Base-by-base conservation (phyloP, 106 monocot species). In the Platanthera zijinensis region DNA sequence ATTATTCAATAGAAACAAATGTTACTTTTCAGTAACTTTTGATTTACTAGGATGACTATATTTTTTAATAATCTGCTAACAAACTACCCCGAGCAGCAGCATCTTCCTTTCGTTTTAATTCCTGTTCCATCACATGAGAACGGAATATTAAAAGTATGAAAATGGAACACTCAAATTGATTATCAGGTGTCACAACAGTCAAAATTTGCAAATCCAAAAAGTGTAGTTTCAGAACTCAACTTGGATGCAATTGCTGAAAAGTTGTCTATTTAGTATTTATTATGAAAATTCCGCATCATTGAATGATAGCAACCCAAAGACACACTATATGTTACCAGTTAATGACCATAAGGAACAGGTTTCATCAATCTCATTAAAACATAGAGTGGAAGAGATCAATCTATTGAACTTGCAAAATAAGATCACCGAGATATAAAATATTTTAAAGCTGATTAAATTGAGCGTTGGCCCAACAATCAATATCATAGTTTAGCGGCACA, bases 81-180 rank as follows among this genome's bases (percentile, higher is more conserved):
- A 66, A 63, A 18, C 70, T 82, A 92, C 89, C 95, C 30, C 89
- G 73, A 54, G 85, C 82, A 76, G 95, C 92, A 73, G 95, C 95
- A 56, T 92, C 95, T 81, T 95, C 92, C 77, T 78, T 87, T 69
- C 95, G 71, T 83, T 92, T 92, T 62, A 95, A 50, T 57, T 92
- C 95, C 95, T 95, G 51, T 51, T 72, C 2, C 49, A 21, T 72
- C 50, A 67, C 50, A 68, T 49, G 4, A 25, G 57, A n/a, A 14
- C 12, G 15, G 17, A 47, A 18, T 47, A 70, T 70, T 15, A 70
- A 70, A 15, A 70, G n/a, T 48, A 17, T 70, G n/a, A 70, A 14
- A 70, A 46, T 15, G 70, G 0, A 70, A 15, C 3, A 70, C 48
- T 70, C 5, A 70, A 48, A 32, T 66, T 66, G 28, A 66, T 19